Conservation (phyloP, 495 filamentous ascomycete species). For the Penicillium bialowiezense region DNA sequence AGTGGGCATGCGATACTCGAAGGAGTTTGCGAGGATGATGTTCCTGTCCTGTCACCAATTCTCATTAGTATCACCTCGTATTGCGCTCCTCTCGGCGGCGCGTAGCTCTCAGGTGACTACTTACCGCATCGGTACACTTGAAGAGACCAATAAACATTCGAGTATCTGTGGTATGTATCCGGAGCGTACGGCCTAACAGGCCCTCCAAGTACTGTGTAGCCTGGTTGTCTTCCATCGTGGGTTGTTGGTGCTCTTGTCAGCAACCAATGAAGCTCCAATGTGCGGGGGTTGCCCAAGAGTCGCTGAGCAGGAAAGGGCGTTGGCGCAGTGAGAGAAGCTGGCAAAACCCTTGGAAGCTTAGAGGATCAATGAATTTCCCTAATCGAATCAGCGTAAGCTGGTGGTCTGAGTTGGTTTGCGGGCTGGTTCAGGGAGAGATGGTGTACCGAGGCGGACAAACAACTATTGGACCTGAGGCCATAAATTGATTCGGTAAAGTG, state of each 20-base stretch:
- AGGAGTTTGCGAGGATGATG: constrained; percentile 77
- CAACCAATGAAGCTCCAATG: constrained; percentile 23
- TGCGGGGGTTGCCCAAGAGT: not conserved
- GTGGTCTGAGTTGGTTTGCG: not conserved
- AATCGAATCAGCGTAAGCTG: not conserved
- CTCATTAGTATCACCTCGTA: constrained; percentile 4
- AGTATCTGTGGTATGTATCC: constrained; percentile 76
- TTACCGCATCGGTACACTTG: constrained; percentile 91
- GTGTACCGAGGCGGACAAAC: not conserved
- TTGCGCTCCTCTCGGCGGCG: not conserved
- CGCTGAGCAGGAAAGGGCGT: not conserved
- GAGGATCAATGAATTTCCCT: no score
- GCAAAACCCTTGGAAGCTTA: no score
- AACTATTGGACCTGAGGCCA: constrained; percentile 11
- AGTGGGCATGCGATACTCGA: constrained; percentile 80
- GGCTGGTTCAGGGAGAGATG: not conserved
- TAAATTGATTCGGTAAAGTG: not conserved
- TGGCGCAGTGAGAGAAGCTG: not conserved
- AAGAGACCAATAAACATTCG: constrained; percentile 88
- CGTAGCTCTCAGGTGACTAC: constrained; percentile 10
- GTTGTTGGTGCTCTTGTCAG: constrained; percentile 5
- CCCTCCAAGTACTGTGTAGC: constrained; percentile 44
- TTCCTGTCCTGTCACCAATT: constrained; percentile 63
- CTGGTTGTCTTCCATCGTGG: constrained; percentile 39
- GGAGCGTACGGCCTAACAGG: constrained; percentile 55